These are phyloP conservation scores for Lentinula lateritia DNA, from an alignment of 768 basidiomycete species.

Conservation along the genomic window DNA sequence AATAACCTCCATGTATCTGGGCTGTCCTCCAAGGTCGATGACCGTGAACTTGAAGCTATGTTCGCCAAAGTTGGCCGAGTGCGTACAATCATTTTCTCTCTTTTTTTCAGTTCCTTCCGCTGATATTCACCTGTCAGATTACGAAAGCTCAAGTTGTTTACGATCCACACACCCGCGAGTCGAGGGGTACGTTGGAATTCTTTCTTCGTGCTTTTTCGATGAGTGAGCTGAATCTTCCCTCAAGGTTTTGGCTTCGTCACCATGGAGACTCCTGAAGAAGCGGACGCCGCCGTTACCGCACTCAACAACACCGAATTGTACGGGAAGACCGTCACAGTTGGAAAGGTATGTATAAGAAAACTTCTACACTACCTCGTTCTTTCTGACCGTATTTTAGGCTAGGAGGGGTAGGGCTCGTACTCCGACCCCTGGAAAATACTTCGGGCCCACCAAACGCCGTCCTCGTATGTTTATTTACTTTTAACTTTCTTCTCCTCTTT, in stretches of 20 bases:
- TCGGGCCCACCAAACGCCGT: slow-evolving; percentile 82
- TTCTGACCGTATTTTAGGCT: slow-evolving; percentile 36
- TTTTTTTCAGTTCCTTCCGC: background rate
- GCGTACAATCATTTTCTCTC: slow-evolving; percentile 19
- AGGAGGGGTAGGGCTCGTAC: slow-evolving; percentile 86
- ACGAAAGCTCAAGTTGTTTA: slow-evolving; percentile 69
- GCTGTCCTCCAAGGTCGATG: slow-evolving; percentile 57
- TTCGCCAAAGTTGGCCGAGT: slow-evolving; percentile 89
- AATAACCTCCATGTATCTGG: slow-evolving; percentile 64
- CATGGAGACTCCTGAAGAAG: slow-evolving; percentile 80
- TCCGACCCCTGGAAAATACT: slow-evolving; percentile 93
- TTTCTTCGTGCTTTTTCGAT: slow-evolving; percentile 55
- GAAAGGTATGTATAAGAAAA: slow-evolving; percentile 52
- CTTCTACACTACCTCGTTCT: background rate
- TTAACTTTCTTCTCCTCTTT: slow-evolving; percentile 2
- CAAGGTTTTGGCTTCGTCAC: slow-evolving; percentile 65
- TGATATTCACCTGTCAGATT: slow-evolving; percentile 38
- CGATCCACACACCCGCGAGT: slow-evolving; percentile 65
- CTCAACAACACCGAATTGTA: slow-evolving; percentile 79
- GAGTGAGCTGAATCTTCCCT: slow-evolving; percentile 21
- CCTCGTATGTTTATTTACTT: slow-evolving; percentile 35
- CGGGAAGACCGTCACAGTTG: slow-evolving; percentile 83
- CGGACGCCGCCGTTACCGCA: slow-evolving; percentile 83
- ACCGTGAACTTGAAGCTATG: slow-evolving; percentile 80
- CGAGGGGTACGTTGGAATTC: slow-evolving; percentile 46